These are phyloP conservation scores for Sequoia sempervirens DNA, from an alignment of 75 land plant species.

Conservation along the genomic window DNA sequence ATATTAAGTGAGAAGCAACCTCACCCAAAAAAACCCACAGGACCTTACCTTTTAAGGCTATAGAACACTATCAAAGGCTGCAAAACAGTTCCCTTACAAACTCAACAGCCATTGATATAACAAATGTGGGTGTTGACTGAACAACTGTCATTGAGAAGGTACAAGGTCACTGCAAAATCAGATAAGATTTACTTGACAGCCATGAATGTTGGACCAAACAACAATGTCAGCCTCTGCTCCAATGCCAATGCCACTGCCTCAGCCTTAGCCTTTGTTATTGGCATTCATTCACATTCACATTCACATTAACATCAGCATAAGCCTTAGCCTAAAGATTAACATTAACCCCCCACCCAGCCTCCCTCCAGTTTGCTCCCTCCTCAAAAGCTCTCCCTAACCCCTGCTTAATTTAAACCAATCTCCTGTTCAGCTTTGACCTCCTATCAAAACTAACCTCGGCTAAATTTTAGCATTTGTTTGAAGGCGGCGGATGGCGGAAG, in stretches of 20 bases:
- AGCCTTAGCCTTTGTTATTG: conserved; percentile 7
- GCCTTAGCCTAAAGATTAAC: neutral
- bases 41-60: neutral
- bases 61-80: neutral
- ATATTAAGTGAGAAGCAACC: neutral
- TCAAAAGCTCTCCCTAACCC: neutral
- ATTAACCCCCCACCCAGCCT: neutral
- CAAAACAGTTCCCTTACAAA: neutral
- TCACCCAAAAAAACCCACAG: neutral
- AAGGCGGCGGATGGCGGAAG: conserved; percentile 4
- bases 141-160: neutral
- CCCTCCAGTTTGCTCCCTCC: conserved; percentile 3
- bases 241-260: conserved; percentile 1
- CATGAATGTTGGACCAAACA: neutral
- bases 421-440: neutral
- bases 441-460: neutral
- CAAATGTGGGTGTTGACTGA: neutral
- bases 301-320: neutral
- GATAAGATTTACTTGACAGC: neutral
- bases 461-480: neutral
- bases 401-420: neutral
- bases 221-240: conserved; percentile 2
- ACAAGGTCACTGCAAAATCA: neutral
- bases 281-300: neutral
- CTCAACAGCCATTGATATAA: conserved; percentile 2